Conservation (phyloP, 2,329 filamentous ascomycete species). For the Fusarium oxysporum region DNA sequence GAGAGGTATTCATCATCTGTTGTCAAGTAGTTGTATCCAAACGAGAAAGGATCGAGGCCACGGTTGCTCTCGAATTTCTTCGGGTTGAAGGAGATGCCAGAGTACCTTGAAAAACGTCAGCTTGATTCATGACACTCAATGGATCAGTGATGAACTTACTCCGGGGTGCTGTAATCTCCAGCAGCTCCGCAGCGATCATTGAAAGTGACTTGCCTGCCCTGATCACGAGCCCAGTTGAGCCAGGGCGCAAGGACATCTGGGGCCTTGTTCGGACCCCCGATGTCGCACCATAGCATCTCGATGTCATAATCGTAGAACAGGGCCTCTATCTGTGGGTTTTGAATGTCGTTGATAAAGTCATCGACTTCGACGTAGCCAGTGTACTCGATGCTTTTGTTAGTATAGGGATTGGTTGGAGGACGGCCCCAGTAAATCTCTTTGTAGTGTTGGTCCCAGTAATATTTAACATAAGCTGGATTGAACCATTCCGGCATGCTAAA, state of each 20-base stretch:
- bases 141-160: neutral
- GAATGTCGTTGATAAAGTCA: neutral
- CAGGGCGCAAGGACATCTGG: neutral
- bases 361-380: neutral
- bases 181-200: neutral
- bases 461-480: neutral
- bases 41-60: neutral
- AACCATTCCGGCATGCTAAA: neutral
- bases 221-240: neutral
- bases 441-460: neutral
- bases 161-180: neutral
- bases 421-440: neutral
- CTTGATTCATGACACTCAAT: accelerated
- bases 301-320: neutral
- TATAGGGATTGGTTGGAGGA: neutral
- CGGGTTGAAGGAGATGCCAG: neutral
- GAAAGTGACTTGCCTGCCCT: neutral
- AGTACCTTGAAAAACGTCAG: neutral
- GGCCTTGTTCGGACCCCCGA: neutral
- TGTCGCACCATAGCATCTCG: neutral
- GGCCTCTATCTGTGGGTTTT: neutral
- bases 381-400: neutral
- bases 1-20: neutral
- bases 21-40: neutral
- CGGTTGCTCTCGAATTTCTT: neutral